Evolutionary conservation across 768 basidiomycete species (phyloP), one percentile per base, ranked within the genome.

Genomic region (Mycena capillaripes): DNA sequence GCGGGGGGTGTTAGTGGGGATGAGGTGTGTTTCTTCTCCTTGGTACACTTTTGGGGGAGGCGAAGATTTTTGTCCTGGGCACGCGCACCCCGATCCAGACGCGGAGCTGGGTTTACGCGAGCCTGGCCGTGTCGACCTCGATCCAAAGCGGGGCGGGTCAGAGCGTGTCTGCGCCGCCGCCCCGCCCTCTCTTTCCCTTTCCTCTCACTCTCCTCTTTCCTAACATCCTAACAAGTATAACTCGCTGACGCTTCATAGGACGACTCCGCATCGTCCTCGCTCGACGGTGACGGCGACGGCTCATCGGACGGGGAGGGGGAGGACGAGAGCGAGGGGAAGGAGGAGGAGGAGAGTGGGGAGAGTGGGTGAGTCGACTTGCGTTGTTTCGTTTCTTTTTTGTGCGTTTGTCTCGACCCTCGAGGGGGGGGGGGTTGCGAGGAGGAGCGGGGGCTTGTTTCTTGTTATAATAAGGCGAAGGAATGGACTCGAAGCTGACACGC

Each of bases 321-420:
- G 0, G 91, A 91, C 2, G 90, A 90, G 0, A 90, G 89, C 0
- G 92, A 91, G 0, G 91, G 89, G 0, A 92, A 92, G 6, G 91
- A 91, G 0, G 90, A 90, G 1, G 90, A 86, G 89, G 91, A 70
- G 86, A 88, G 66, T 81, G 87, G 85, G 66, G 79, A 79, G 68
- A 80, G 67, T 55, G 65, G 64, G 65, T 62, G 29, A 42, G 63
- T 62, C n/a, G n/a, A 12, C 36, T 71, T 76, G 63, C 3, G 21
- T 36, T 61, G 50, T 66, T 55, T 52, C 75, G 62, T 44, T n/a
- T 36, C 36, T 36, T 6, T 36, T 36, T 36, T 36, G 7, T 36
- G 6, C 36, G 7, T 36, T 36, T 12, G 36, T 36, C 36, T n/a
- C n/a, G n/a, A n/a, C n/a, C n/a, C n/a, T n/a, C n/a, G n/a, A n/a